A percentile compares a stretch with the other conserved stretches of the same genome.
These are phyloP conservation scores for Pachyrhizus erosus DNA, from an alignment of 306 rosid genomes.

Conservation along the genomic window DNA sequence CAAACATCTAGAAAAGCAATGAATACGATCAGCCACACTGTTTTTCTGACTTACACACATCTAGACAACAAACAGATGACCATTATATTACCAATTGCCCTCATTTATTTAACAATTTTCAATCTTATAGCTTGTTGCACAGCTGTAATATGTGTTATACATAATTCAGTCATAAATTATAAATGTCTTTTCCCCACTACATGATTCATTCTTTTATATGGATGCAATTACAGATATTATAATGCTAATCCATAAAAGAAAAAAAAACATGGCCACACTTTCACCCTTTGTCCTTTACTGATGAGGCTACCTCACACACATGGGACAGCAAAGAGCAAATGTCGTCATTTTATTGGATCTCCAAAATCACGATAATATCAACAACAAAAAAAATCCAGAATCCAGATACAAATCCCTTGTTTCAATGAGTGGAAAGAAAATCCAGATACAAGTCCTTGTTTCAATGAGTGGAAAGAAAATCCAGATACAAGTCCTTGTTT, in stretches of 20 bases:
- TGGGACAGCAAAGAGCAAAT: not conserved
- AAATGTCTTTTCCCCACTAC: not conserved
- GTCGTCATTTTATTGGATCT: not conserved
- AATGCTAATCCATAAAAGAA: not conserved
- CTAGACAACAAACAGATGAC: not conserved
- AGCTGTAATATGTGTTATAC: not conserved
- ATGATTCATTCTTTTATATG: not conserved
- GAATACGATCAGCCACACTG: not conserved
- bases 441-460: not conserved
- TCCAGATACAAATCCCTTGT: not conserved
- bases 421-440: not conserved
- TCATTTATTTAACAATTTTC: not conserved
- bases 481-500: not conserved
- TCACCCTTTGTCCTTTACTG: not conserved
- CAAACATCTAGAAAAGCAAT: not conserved
- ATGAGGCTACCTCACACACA: conserved; percentile 29
- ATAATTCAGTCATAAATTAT: not conserved
- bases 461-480: not conserved
- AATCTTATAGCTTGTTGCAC: not conserved
- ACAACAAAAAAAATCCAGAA: not conserved
- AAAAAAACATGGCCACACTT: not conserved
- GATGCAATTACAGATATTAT: not conserved
- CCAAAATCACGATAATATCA: not conserved
- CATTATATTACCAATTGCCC: not conserved
- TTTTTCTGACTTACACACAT: not conserved